These are phyloP conservation scores for Galerina sulciceps DNA, from an alignment of 768 basidiomycete species.

Conservation along the genomic window DNA sequence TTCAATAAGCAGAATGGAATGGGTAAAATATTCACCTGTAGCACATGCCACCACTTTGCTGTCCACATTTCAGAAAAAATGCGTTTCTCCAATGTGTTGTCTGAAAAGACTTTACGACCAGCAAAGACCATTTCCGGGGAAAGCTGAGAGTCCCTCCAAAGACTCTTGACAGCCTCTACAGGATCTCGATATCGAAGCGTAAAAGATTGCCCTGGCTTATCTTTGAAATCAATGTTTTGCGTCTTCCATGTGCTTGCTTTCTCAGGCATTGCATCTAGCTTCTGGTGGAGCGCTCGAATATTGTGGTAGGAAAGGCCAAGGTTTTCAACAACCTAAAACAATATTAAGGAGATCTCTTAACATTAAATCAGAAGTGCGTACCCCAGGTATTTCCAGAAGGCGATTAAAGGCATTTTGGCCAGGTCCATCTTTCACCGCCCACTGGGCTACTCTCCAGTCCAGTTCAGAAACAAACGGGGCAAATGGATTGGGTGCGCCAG, in stretches of 20 bases:
- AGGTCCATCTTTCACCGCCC: constrained; percentile 27
- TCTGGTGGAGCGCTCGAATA: constrained; percentile 25
- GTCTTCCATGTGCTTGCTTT: constrained; percentile 24
- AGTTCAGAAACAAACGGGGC: constrained; percentile 26
- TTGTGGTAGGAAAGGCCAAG: constrained; percentile 29
- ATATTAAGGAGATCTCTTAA: background rate
- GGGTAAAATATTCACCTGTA: constrained; percentile 32
- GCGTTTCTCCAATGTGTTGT: constrained; percentile 14
- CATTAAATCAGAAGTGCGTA: constrained; percentile 1
- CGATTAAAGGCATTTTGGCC: constrained; percentile 27
- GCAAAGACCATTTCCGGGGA: constrained; percentile 28
- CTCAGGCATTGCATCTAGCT: constrained; percentile 28
- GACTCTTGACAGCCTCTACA: constrained; percentile 30
- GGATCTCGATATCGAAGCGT: constrained; percentile 28
- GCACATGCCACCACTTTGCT: constrained; percentile 38
- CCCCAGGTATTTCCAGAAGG: constrained; percentile 27
- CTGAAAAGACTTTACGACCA: constrained; percentile 29
- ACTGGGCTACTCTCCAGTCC: constrained; percentile 28
- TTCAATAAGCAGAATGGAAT: background rate
- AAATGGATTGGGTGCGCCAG: background rate
- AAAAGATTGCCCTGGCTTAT: constrained; percentile 21
- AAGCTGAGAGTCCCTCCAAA: constrained; percentile 32
- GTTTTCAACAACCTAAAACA: background rate
- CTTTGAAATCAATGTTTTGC: constrained; percentile 21
- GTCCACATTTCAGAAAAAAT: constrained; percentile 42